Percentiles rank a stretch among this genome's conserved stretches.
Conservation (phyloP, 495 filamentous ascomycete species). For the Penicillium lividum region DNA sequence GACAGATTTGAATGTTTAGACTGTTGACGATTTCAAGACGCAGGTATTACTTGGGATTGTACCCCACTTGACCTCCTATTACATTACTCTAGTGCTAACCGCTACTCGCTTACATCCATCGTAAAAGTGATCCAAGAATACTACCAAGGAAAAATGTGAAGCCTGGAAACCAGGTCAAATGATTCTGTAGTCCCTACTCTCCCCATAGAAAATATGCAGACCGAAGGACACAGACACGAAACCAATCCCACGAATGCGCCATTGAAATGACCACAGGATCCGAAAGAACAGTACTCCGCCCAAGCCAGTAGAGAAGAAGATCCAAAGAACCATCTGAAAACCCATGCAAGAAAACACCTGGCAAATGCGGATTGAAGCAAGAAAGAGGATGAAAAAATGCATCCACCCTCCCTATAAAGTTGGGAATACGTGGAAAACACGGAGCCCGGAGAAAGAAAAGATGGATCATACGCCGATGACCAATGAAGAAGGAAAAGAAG, state of each 20-base stretch:
- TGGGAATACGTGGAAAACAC: constrained; percentile 9
- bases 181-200: background rate
- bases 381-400: background rate
- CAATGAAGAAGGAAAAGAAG: constrained; percentile 7
- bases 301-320: constrained; percentile 7
- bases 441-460: background rate
- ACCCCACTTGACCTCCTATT: too few species aligned
- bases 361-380: constrained; percentile 17
- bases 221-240: background rate
- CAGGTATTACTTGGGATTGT: too few species aligned
- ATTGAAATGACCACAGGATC: constrained; percentile 5
- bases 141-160: background rate
- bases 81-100: too few species aligned
- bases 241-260: background rate
- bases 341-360: constrained; percentile 21
- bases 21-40: too few species aligned
- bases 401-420: constrained; percentile 5
- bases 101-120: too few species aligned
- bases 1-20: too few species aligned
- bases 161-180: background rate
- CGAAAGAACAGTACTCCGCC: constrained; percentile 11
- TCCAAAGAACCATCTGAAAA: constrained; percentile 5
- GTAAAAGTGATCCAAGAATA: background rate
- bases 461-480: constrained; percentile 23
- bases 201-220: background rate